Percentiles rank a stretch among this genome's conserved stretches.
phyloP scores from a whole-genome alignment of 306 rosid species.

The Pachyrhizus erosus region DNA sequence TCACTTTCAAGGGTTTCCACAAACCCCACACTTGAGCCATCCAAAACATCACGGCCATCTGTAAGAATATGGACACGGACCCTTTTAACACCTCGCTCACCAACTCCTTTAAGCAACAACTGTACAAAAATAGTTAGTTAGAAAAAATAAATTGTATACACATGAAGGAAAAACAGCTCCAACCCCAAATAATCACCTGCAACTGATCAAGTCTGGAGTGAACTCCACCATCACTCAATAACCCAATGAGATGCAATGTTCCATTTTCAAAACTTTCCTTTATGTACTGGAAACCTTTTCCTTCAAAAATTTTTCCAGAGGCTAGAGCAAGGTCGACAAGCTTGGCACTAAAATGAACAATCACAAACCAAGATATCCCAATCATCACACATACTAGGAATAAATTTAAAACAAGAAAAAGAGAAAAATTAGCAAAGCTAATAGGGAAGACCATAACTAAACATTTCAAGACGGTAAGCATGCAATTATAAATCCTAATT shows the following conservation, averaged over 20 bases:
- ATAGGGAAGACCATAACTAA: neutral
- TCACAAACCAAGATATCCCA: constrained; percentile 37
- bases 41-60: constrained; percentile 98
- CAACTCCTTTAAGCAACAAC: constrained; percentile 89
- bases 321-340: constrained; percentile 94
- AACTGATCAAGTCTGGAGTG: constrained; percentile 89
- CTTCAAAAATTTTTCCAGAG: constrained; percentile 79
- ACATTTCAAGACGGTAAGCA: neutral
- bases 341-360: constrained; percentile 69
- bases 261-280: constrained; percentile 67
- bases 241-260: constrained; percentile 93
- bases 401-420: constrained; percentile 16
- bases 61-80: constrained; percentile 92
- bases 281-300: constrained; percentile 86
- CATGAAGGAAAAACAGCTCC: neutral
- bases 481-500: neutral
- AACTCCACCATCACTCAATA: constrained; percentile 93
- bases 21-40: constrained; percentile 91
- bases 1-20: constrained; percentile 85
- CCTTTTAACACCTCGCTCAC: constrained; percentile 81
- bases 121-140: constrained; percentile 43
- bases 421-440: neutral
- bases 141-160: neutral
- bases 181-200: constrained; percentile 46
- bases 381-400: constrained; percentile 23